Base-by-base conservation (phyloP, 768 basidiomycete genomes). In the Sarcodon sp. region DNA sequence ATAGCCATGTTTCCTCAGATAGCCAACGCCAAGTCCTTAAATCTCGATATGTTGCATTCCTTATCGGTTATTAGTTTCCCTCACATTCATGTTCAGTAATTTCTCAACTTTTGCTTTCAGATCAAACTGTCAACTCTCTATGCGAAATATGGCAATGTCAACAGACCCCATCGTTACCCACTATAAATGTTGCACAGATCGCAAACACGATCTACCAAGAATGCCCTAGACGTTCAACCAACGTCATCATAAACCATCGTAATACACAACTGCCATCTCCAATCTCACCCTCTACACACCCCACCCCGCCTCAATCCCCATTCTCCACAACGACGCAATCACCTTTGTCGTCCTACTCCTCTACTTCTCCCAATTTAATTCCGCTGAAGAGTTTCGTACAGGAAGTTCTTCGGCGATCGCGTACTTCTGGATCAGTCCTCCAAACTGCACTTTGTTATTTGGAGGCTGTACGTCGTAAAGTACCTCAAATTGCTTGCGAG, bases 401-500 rank as follows among this genome's bases (percentile, higher is more conserved):
- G 59, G 89, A 94, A 64, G 85, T 92, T 7, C 72, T 94, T 11
- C 76, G 87, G 46, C 83, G 91, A 35, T 91, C 87, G 10, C 76
- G 87, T 43, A 92, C 89, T 0, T 85, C 87, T 4, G 85, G 82
- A 38, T 77, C 74, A 39, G 86, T 90, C 3, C 71, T 94, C 7
- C 89, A 93, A 60, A 86, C 88, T 0, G 90, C 91, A 0, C 66
- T 90, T 0, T 89, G 90, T 60, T 93, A 92, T 59, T 67, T 93
- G 10, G 87, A 90, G 62, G 87, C 84, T 4, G 73, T 89, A n/a
- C 80, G 87, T 5, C 59, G 68, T 27, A 81, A 76, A 59, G 65
- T 92, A 10, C 79, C 84, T 1, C 78, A 80, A 43, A 67, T 88
- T 8, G 66, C 44, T 63, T 54, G 0, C 65, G 69, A 53, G 80